Evolutionary conservation across 768 basidiomycete species (phyloP), one percentile per base, ranked within the genome.

Genomic region (Trametes cingulata): DNA sequence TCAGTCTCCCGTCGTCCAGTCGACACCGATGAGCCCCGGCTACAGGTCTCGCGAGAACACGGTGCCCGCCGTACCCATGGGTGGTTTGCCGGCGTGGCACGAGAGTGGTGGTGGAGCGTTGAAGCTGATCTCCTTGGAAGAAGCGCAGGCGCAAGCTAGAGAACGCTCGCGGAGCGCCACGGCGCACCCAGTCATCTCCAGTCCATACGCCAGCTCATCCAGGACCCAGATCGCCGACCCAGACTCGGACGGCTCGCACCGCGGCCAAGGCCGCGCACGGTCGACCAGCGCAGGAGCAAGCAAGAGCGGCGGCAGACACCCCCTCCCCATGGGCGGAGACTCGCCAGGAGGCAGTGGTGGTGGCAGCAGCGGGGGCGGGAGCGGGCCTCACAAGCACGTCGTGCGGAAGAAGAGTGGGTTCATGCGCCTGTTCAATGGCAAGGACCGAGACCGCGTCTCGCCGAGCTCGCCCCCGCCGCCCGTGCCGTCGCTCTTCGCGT

Each of bases 351-450:
- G 41, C 41, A 29, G n/a, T 42, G 22, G n/a, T n/a, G n/a, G n/a
- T n/a, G n/a, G n/a, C n/a, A n/a, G n/a, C n/a, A n/a, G n/a, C n/a
- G n/a, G n/a, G n/a, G n/a, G 45, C 52, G 40, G 47, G 19, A 24
- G 60, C 52, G 43, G 63, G 49, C 67, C 75, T 25, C 76, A 75
- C 10, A 87, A 84, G 65, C 64, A 73, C 1, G 71, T 93, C 50
- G 90, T 83, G 66, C 87, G 87, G 60, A 91, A 88, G 77, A 92
- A 88, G 71, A 92, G 90, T 63, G 91, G 82, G 3, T 90, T 93
- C 69, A 83, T 93, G 86, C 78, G 87, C 51, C 74, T 93, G 12
- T 91, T 93, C 69, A 84, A 86, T 66, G 78, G 80, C 19, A 83
- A 80, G 68, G 74, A 74, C 19, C 74, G 74, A 51, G 74, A 75